Evolutionary conservation across 495 filamentous ascomycete species (phyloP).

Genomic region (Beverwykella pulmonaria): DNA sequence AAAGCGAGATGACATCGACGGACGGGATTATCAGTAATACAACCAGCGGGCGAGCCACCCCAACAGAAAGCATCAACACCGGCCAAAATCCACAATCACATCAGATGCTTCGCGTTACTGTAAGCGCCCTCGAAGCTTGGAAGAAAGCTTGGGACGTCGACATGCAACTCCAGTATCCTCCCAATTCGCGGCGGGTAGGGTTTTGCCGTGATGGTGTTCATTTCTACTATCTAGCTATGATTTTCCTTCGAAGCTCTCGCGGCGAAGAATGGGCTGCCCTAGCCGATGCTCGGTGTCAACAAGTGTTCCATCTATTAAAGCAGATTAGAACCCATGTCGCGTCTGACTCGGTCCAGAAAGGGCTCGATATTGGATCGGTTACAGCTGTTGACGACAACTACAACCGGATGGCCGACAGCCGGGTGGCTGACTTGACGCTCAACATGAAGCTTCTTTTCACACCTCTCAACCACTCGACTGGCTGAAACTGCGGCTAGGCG

Average conservation of each 20-base stretch:
- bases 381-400: slow-evolving; percentile 63
- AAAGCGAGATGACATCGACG: slow-evolving; percentile 53
- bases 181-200: slow-evolving; percentile 57
- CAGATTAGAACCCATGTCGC: slow-evolving; percentile 59
- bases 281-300: slow-evolving; percentile 59
- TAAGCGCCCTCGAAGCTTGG: slow-evolving; percentile 63
- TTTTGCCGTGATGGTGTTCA: slow-evolving; percentile 67
- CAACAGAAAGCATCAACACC: slow-evolving; percentile 41
- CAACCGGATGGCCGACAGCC: slow-evolving; percentile 37
- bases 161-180: slow-evolving; percentile 63
- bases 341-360: slow-evolving; percentile 54
- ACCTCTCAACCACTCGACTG: slow-evolving; percentile 13
- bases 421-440: slow-evolving; percentile 59
- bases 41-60: slow-evolving; percentile 56
- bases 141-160: slow-evolving; percentile 67
- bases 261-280: slow-evolving; percentile 52
- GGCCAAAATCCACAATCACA: slow-evolving; percentile 43
- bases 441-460: slow-evolving; percentile 68
- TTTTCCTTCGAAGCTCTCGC: slow-evolving; percentile 53
- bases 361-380: slow-evolving; percentile 60
- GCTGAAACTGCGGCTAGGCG: neutral
- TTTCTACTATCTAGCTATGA: slow-evolving; percentile 65
- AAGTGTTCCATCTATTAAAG: slow-evolving; percentile 61
- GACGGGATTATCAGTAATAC: slow-evolving; percentile 42
- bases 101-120: slow-evolving; percentile 45